Percentiles rank a stretch among this genome's conserved stretches.
These are phyloP conservation scores for Plantago ovata DNA, from an alignment of 257 asterid species.

Conservation along the genomic window DNA sequence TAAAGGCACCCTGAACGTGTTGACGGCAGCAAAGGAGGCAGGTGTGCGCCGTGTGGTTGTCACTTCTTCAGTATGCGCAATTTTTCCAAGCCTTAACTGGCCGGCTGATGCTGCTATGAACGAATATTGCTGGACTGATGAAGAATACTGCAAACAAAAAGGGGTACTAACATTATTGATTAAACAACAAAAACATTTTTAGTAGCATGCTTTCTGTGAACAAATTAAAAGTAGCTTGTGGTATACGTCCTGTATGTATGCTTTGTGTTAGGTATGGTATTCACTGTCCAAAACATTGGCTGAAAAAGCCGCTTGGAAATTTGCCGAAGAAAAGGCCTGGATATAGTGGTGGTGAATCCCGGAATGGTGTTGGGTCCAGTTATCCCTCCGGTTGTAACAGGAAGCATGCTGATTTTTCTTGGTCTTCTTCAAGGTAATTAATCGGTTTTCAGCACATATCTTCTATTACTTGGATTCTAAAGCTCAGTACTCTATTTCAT, in stretches of 20 bases:
- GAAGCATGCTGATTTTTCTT: constrained; percentile 77
- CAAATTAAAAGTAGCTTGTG: background rate
- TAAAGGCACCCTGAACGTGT: too few species aligned
- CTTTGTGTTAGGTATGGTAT: constrained; percentile 64
- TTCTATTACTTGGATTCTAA: background rate
- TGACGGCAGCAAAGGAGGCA: too few species aligned
- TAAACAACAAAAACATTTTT: too few species aligned
- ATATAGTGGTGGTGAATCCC: constrained; percentile 83
- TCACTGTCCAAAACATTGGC: constrained; percentile 77
- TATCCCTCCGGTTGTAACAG: constrained; percentile 61
- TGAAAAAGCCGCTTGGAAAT: constrained; percentile 91
- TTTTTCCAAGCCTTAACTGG: constrained; percentile 63
- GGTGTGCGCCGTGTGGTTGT: constrained; percentile 88
- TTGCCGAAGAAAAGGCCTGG: constrained; percentile 68
- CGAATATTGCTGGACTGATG: constrained; percentile 92
- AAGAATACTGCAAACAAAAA: constrained; percentile 68
- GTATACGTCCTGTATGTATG: background rate
- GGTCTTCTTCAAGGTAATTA: constrained; percentile 81
- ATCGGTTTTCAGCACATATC: background rate
- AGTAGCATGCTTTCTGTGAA: background rate
- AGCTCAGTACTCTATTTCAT: background rate
- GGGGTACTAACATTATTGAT: constrained; percentile 36
- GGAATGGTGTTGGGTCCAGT: constrained; percentile 83
- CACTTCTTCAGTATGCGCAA: constrained; percentile 72
- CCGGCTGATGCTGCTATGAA: constrained; percentile 56